Percentiles rank a stretch among this genome's conserved stretches.
phyloP scores from a whole-genome alignment of 176 grass and related monocot genomes.

The Chrysopogon serrulatus region DNA sequence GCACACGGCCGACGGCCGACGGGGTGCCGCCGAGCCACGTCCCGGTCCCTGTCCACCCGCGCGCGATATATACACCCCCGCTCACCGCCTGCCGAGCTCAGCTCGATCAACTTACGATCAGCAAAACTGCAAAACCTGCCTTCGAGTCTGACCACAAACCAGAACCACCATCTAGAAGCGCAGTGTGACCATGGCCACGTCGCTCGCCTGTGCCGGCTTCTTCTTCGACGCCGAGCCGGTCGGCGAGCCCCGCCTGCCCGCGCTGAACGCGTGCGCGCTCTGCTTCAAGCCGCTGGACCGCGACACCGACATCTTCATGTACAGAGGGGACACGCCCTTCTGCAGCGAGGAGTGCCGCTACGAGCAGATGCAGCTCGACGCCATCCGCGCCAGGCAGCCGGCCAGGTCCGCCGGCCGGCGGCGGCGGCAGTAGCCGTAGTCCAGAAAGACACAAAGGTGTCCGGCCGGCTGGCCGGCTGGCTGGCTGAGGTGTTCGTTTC shows the following conservation, averaged over 20 bases:
- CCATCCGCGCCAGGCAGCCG: not conserved
- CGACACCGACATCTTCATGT: slow-evolving; percentile 76
- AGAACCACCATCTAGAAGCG: not conserved
- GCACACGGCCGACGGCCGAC: not conserved
- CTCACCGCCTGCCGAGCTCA: not conserved
- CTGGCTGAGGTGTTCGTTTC: not conserved
- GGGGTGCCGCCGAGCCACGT: not conserved
- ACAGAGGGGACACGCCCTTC: slow-evolving; percentile 74
- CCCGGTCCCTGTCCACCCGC: not conserved
- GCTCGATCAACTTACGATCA: not conserved
- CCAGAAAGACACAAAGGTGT: not conserved
- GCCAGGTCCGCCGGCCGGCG: not conserved
- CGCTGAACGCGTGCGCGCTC: slow-evolving; percentile 57
- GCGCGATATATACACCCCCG: not conserved
- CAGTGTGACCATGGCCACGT: not conserved
- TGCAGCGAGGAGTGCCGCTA: slow-evolving; percentile 70
- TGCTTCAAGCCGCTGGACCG: slow-evolving; percentile 41
- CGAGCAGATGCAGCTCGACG: slow-evolving; percentile 63
- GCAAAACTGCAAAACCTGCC: not conserved
- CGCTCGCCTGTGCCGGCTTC: slow-evolving; percentile 3
- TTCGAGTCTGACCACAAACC: too few relatives aligned
- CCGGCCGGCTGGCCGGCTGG: too few relatives aligned
- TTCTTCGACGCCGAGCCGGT: slow-evolving; percentile 45
- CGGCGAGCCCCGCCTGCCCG: slow-evolving; percentile 1
- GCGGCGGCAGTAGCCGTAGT: not conserved